Conservation (phyloP, 345 rosid species). For the Hypericum perforatum region DNA sequence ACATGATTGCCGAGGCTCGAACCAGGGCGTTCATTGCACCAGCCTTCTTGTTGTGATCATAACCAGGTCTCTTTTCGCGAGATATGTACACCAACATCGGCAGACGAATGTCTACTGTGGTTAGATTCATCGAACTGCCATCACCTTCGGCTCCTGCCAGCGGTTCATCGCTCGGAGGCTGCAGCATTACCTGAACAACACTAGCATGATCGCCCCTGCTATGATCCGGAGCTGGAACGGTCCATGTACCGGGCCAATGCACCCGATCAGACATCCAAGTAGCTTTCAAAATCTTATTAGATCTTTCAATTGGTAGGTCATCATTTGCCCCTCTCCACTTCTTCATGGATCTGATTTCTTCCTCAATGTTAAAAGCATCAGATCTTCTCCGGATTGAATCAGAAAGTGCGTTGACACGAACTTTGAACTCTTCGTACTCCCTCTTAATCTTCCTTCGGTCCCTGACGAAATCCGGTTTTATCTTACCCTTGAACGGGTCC, state of each 20-base stretch:
- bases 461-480: conserved; percentile 59
- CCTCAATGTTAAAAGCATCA: conserved; percentile 64
- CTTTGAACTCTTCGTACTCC: conserved; percentile 76
- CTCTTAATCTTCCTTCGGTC: conserved; percentile 64
- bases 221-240: conserved; percentile 43
- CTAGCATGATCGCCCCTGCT: conserved; percentile 74
- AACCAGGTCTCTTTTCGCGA: conserved; percentile 80
- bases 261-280: conserved; percentile 87
- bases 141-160: conserved; percentile 25
- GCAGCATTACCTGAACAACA: conserved; percentile 70
- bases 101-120: conserved; percentile 63
- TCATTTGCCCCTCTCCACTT: conserved; percentile 35
- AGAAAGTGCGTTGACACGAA: conserved; percentile 53
- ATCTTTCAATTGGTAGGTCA: conserved; percentile 39
- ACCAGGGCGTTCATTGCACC: conserved; percentile 93
- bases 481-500: conserved; percentile 73
- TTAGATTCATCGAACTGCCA: conserved; percentile 32
- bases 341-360: conserved; percentile 62
- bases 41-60: conserved; percentile 86
- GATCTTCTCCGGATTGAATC: conserved; percentile 63
- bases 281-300: conserved; percentile 65
- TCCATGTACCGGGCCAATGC: conserved; percentile 85
- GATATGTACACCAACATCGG: conserved; percentile 77
- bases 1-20: conserved; percentile 73
- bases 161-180: conserved; percentile 52